Percentiles rank a stretch among this genome's conserved stretches.
Conservation (phyloP, 805 yeast species). For the Myxozyma vanderwaltii region DNA sequence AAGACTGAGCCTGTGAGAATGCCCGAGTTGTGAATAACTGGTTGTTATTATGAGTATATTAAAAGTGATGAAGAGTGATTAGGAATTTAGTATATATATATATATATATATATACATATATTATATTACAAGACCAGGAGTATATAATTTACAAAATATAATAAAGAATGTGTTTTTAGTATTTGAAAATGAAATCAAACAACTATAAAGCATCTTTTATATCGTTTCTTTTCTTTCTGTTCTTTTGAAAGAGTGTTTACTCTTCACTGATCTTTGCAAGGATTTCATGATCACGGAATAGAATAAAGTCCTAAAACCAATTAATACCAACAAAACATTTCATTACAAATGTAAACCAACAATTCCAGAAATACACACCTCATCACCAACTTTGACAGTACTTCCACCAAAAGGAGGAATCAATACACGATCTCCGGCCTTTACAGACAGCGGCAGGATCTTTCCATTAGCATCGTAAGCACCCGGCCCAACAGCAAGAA, state of each 20-base stretch:
- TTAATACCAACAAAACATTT: neutral
- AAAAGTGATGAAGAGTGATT: neutral
- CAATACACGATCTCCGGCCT: constrained; percentile 90
- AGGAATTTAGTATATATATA: neutral
- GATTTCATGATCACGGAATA: constrained; percentile 92
- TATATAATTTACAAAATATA: no score
- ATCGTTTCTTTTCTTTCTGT: no score
- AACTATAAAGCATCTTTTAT: no score
- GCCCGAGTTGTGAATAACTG: constrained; percentile 67
- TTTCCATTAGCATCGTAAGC: constrained; percentile 73
- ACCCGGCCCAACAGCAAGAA: constrained; percentile 95
- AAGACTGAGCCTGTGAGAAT: constrained; percentile 73
- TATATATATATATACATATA: neutral
- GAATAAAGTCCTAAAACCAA: constrained; percentile 46
- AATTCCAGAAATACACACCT: constrained; percentile 44
- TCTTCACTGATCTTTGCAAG: constrained; percentile 82
- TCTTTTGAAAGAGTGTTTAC: neutral
- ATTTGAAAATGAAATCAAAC: no score
- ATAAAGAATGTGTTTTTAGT: neutral
- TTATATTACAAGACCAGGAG: neutral
- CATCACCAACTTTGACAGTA: constrained; percentile 82
- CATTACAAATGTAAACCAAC: neutral
- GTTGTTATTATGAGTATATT: no score
- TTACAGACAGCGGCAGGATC: constrained; percentile 69
- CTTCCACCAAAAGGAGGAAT: constrained; percentile 95